These are phyloP conservation scores for Plantago coronopus DNA, from an alignment of 305 asterid genomes.

Conservation along the genomic window DNA sequence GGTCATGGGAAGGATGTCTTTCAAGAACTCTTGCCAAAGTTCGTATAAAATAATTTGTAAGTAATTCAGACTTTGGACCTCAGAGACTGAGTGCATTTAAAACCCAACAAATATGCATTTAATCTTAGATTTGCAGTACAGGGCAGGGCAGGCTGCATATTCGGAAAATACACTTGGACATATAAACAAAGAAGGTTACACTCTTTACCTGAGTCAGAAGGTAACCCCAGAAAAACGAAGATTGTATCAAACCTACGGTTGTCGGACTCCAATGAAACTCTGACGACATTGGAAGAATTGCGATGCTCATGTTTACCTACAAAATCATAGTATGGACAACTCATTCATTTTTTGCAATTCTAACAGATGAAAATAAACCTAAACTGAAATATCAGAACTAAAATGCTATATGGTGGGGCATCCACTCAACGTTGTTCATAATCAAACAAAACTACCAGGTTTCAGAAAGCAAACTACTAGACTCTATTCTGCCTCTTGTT, in stretches of 20 bases:
- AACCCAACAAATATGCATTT: too few relatives aligned
- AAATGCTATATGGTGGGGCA: background rate
- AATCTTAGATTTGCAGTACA: too few relatives aligned
- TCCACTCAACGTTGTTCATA: background rate
- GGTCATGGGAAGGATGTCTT: too few relatives aligned
- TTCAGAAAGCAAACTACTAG: background rate
- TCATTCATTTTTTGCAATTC: conserved; percentile 22
- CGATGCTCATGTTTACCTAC: conserved; percentile 96
- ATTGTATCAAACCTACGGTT: conserved; percentile 77
- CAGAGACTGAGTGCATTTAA: too few relatives aligned
- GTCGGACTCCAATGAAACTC: conserved; percentile 74
- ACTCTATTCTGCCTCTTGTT: background rate
- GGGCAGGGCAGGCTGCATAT: background rate
- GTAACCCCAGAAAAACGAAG: conserved; percentile 89
- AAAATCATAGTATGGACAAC: conserved; percentile 21
- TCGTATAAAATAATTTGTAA: too few relatives aligned
- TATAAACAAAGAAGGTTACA: conserved; percentile 9
- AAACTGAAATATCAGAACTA: background rate
- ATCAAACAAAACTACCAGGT: background rate
- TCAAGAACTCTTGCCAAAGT: too few relatives aligned
- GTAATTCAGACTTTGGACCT: too few relatives aligned
- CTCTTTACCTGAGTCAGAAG: conserved; percentile 77
- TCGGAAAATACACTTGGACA: background rate
- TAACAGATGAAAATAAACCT: background rate
- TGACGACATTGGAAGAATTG: conserved; percentile 87